phyloP scores from a whole-genome alignment of 768 basidiomycete species.

The Pisolithus marmoratus region DNA sequence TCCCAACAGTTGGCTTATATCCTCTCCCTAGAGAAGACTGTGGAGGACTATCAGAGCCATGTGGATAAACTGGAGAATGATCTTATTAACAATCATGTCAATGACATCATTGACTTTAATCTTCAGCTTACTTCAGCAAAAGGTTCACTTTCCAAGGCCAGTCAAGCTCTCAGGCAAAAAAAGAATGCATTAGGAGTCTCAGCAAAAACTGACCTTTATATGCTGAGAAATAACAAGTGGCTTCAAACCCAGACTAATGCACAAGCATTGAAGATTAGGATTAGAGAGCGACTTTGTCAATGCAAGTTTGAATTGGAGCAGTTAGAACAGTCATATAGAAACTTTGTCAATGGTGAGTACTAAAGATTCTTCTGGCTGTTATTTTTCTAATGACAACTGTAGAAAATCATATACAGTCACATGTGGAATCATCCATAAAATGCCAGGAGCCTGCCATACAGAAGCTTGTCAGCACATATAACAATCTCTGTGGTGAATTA shows the following conservation, averaged over 20 bases:
- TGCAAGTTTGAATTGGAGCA: slow-evolving; percentile 14
- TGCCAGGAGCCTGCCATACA: slow-evolving; percentile 23
- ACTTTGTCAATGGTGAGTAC: slow-evolving; percentile 14
- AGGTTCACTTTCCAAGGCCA: not conserved
- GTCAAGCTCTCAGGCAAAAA: not conserved
- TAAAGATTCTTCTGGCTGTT: not conserved
- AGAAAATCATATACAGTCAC: slow-evolving; percentile 22
- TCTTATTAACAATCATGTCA: not conserved
- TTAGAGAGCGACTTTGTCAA: slow-evolving; percentile 12
- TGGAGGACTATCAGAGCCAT: not conserved
- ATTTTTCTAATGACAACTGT: not conserved
- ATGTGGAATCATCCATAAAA: slow-evolving; percentile 22
- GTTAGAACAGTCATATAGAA: slow-evolving; percentile 11
- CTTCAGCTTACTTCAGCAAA: slow-evolving; percentile 1
- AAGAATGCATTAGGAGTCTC: not conserved
- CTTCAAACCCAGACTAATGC: slow-evolving; percentile 15
- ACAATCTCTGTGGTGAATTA: slow-evolving; percentile 21
- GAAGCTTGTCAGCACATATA: slow-evolving; percentile 21
- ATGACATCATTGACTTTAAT: not conserved
- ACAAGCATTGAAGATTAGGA: slow-evolving; percentile 10
- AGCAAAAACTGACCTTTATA: slow-evolving; percentile 1
- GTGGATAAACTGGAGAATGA: not conserved
- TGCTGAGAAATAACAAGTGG: slow-evolving; percentile 4
- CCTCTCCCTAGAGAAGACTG: slow-evolving; percentile 1
- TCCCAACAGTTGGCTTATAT: not conserved